Percentiles rank a stretch among this genome's conserved stretches.
phyloP scores from a whole-genome alignment of 345 rosid species.

The Combretum micranthum region DNA sequence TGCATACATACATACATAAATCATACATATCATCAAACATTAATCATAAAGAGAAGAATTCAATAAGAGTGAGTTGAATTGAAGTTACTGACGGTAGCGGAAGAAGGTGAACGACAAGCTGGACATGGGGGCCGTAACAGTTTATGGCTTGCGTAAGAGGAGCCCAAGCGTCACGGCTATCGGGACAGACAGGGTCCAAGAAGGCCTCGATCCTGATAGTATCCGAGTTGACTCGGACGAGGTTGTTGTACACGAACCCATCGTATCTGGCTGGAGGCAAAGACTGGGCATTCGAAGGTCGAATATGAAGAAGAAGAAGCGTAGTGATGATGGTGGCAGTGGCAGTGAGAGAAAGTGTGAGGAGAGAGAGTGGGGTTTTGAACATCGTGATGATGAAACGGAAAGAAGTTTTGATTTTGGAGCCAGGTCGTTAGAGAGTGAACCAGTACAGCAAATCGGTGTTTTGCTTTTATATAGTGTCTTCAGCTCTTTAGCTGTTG shows the following conservation, averaged over 20 bases:
- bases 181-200: conserved; percentile 89
- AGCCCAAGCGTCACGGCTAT: conserved; percentile 80
- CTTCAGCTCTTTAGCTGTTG: no score
- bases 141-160: conserved; percentile 59
- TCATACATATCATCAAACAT: no score
- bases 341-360: conserved; percentile 17
- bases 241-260: conserved; percentile 52
- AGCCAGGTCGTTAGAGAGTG: no score
- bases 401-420: no score
- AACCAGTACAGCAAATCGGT: no score
- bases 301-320: background rate
- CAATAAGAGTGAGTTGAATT: no score
- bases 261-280: conserved; percentile 71
- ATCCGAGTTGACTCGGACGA: conserved; percentile 25
- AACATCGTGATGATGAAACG: no score
- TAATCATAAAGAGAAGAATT: no score
- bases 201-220: conserved; percentile 67
- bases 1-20: no score
- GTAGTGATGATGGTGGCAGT: conserved; percentile 8
- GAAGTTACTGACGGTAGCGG: conserved; percentile 71
- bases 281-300: conserved; percentile 35
- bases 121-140: conserved; percentile 58
- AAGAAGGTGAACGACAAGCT: conserved; percentile 57
- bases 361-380: background rate
- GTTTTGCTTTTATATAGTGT: no score